Conservation (phyloP, 208 protist species). For the Polymyxa betae region DNA sequence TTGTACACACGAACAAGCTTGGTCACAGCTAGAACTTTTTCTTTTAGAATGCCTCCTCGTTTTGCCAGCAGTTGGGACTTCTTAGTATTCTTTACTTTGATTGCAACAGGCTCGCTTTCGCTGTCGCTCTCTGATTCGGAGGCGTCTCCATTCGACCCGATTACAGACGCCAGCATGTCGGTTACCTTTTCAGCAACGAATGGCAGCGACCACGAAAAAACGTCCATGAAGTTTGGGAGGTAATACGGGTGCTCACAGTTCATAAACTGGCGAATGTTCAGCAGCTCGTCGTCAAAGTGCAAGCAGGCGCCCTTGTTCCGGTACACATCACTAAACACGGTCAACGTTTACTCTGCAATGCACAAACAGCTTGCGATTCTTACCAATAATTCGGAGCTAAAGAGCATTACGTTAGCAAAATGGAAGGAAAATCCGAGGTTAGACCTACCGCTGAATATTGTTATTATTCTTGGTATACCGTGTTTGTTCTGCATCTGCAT, state of each 20-base stretch:
- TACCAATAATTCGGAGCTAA: no score
- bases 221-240: constrained; percentile 95
- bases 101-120: constrained; percentile 36
- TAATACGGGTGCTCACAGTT: constrained; percentile 92
- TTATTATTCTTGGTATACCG: constrained; percentile 92
- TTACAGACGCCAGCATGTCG: constrained; percentile 62
- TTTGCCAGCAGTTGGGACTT: constrained; percentile 68
- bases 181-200: constrained; percentile 91
- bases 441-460: constrained; percentile 71
- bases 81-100: constrained; percentile 65
- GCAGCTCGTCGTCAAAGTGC: constrained; percentile 86
- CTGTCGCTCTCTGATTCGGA: constrained; percentile 46
- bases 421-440: no score
- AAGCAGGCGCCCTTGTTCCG: constrained; percentile 91
- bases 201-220: constrained; percentile 93
- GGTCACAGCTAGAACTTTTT: constrained; percentile 72
- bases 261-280: constrained; percentile 96
- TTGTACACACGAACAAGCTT: constrained; percentile 68
- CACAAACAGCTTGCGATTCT: no score
- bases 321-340: constrained; percentile 96
- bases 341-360: no score
- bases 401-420: no score
- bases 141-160: constrained; percentile 16
- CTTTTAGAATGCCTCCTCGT: constrained; percentile 72
- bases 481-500: constrained; percentile 86